phyloP scores from a whole-genome alignment of 2,329 filamentous ascomycete genomes.

The Aureobasidium zeae region DNA sequence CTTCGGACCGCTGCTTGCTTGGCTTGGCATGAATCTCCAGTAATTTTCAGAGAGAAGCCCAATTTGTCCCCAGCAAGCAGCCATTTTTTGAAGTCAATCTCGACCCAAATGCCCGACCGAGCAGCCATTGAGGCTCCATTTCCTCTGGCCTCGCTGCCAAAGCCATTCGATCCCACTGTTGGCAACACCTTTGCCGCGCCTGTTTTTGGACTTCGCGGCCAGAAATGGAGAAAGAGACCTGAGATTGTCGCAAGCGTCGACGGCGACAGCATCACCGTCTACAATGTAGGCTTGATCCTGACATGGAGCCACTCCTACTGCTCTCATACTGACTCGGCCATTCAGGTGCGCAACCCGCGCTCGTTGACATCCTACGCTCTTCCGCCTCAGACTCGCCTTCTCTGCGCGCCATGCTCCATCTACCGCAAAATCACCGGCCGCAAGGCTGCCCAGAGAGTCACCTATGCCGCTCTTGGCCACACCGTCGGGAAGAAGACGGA shows the following conservation, averaged over 20 bases:
- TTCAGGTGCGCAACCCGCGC: slow-evolving; percentile 51
- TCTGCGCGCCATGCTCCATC: slow-evolving; percentile 49
- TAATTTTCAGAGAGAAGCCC: neutral
- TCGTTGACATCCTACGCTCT: slow-evolving; percentile 53
- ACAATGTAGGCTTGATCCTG: slow-evolving; percentile 43
- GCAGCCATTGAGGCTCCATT: slow-evolving; percentile 28
- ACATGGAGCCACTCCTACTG: neutral
- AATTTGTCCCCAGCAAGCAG: too few species aligned
- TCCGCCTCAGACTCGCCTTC: slow-evolving; percentile 50
- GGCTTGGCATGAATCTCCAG: slow-evolving; percentile 1
- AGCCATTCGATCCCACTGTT: slow-evolving; percentile 32
- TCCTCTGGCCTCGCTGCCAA: slow-evolving; percentile 36
- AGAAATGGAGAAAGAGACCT: slow-evolving; percentile 53
- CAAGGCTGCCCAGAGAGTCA: slow-evolving; percentile 42
- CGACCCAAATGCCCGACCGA: slow-evolving; percentile 8
- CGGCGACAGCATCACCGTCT: slow-evolving; percentile 53
- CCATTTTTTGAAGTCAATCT: too few species aligned
- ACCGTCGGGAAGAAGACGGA: slow-evolving; percentile 34
- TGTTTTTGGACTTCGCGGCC: slow-evolving; percentile 46
- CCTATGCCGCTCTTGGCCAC: slow-evolving; percentile 39
- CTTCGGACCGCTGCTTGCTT: neutral
- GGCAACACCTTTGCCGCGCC: slow-evolving; percentile 35
- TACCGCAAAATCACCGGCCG: slow-evolving; percentile 41
- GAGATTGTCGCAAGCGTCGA: slow-evolving; percentile 52
- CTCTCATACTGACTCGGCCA: neutral